phyloP scores from a whole-genome alignment of 352 stramenopile genomes.

The Phytophthora crassamura region DNA sequence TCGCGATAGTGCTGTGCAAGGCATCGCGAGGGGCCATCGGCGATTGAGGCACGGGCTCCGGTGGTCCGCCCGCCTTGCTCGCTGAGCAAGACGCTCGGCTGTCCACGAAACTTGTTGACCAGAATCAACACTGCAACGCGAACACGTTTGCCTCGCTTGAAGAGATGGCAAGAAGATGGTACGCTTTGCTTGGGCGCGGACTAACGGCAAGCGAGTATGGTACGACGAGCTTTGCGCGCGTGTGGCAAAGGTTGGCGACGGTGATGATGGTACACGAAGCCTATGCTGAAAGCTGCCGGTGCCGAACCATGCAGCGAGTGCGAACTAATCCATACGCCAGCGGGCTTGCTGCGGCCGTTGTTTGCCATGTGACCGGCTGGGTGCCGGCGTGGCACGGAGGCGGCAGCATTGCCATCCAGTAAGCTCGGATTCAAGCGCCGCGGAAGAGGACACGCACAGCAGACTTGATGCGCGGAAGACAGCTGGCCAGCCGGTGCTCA shows the following conservation, averaged over 20 bases:
- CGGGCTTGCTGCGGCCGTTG: slow-evolving; percentile 24
- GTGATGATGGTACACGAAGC: slow-evolving; percentile 13
- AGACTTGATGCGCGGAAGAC: background rate
- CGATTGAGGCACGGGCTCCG: slow-evolving; percentile 9
- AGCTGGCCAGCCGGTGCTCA: slow-evolving; percentile 8
- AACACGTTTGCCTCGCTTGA: slow-evolving; percentile 10
- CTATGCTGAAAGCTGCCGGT: slow-evolving; percentile 6
- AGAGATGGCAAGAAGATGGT: slow-evolving; percentile 41
- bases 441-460: slow-evolving; percentile 16
- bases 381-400: background rate
- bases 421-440: slow-evolving; percentile 13
- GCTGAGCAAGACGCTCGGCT: slow-evolving; percentile 13
- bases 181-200: slow-evolving; percentile 16
- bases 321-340: slow-evolving; percentile 23
- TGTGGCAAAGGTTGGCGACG: slow-evolving; percentile 20
- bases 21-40: too few species aligned
- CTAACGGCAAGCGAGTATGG: slow-evolving; percentile 12
- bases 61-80: slow-evolving; percentile 22
- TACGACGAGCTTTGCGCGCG: slow-evolving; percentile 1
- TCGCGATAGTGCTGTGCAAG: slow-evolving; percentile 6
- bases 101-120: slow-evolving; percentile 31
- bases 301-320: slow-evolving; percentile 4
- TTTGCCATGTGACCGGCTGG: slow-evolving; percentile 27
- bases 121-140: slow-evolving; percentile 17
- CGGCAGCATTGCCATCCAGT: slow-evolving; percentile 24